Evolutionary conservation across 306 rosid genomes (phyloP).

Genomic region (Castanospermum australe): DNA sequence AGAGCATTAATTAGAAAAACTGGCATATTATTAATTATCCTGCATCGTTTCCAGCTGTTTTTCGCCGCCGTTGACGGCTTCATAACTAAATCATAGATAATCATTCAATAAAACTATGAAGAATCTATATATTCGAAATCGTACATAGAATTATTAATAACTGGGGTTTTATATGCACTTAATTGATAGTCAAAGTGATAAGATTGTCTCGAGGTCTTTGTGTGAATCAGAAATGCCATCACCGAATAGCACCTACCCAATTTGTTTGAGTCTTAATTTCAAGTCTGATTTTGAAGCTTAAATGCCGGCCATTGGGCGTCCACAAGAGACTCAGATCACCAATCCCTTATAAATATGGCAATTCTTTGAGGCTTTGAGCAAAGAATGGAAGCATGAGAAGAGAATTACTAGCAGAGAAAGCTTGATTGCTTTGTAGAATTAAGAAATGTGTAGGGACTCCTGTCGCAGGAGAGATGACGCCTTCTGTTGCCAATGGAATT

Average conservation of each 20-base stretch:
- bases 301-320: not conserved
- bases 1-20: not conserved
- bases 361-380: not conserved
- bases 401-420: not conserved
- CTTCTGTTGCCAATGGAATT: not conserved
- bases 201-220: not conserved
- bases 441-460: constrained; percentile 36
- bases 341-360: not conserved
- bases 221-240: not conserved
- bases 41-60: not conserved
- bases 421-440: not conserved
- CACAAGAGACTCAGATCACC: not conserved
- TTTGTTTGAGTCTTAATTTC: not conserved
- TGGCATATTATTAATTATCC: not conserved
- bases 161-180: not conserved
- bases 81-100: constrained; percentile 2
- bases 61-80: not conserved
- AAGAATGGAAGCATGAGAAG: not conserved
- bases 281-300: not conserved
- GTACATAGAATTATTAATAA: not conserved
- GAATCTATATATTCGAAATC: not conserved
- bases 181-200: not conserved
- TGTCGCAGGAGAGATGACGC: constrained; percentile 52
- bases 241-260: constrained; percentile 6
- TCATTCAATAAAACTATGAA: not conserved